Evolutionary conservation across 805 yeast species (phyloP).

Genomic region (Metschnikowia borealis): DNA sequence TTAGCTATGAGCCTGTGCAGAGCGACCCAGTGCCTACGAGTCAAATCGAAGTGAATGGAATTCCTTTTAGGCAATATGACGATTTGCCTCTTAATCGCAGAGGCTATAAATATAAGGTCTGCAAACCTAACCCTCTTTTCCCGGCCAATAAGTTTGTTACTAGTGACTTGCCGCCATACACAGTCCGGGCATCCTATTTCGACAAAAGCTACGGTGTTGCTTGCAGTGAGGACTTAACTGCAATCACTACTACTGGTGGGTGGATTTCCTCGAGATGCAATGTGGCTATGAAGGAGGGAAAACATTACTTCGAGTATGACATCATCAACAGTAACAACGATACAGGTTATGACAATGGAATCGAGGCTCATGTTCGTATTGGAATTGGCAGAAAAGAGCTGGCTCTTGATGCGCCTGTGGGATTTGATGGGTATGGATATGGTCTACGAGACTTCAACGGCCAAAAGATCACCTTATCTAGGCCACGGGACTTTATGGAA

Average conservation of each 20-base stretch:
- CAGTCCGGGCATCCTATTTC: slow-evolving; percentile 54
- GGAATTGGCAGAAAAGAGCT: slow-evolving; percentile 88
- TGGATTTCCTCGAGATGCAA: slow-evolving; percentile 79
- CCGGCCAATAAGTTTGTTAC: slow-evolving; percentile 59
- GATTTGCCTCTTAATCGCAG: slow-evolving; percentile 78
- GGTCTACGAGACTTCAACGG: slow-evolving; percentile 81
- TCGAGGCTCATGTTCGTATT: slow-evolving; percentile 61
- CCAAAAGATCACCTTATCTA: slow-evolving; percentile 69
- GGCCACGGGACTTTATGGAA: slow-evolving; percentile 54
- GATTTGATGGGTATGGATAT: slow-evolving; percentile 91
- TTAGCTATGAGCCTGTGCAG: slow-evolving; percentile 15
- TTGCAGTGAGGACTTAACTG: slow-evolving; percentile 24
- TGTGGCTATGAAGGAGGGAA: slow-evolving; percentile 73
- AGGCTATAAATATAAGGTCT: slow-evolving; percentile 77
- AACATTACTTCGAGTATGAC: slow-evolving; percentile 73
- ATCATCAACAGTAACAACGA: slow-evolving; percentile 50
- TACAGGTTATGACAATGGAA: slow-evolving; percentile 29
- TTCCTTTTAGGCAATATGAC: slow-evolving; percentile 47
- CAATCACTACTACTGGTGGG: slow-evolving; percentile 61
- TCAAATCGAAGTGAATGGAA: slow-evolving; percentile 15
- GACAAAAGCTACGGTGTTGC: slow-evolving; percentile 64
- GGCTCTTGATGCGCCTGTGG: slow-evolving; percentile 89
- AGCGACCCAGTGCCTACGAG: slow-evolving; percentile 13
- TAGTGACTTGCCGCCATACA: slow-evolving; percentile 68
- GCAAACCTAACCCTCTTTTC: slow-evolving; percentile 65